phyloP scores from a whole-genome alignment of 345 rosid genomes.

The Cardamine resedifolia region DNA sequence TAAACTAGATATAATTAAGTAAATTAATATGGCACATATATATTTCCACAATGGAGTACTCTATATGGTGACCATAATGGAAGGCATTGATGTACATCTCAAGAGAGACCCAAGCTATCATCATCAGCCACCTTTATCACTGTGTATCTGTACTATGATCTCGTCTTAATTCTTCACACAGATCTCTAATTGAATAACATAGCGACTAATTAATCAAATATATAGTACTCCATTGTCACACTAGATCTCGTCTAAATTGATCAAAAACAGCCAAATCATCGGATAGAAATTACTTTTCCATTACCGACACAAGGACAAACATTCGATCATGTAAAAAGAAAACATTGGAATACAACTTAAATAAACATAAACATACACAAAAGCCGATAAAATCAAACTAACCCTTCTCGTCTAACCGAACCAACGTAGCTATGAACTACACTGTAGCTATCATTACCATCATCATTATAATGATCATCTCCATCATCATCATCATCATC shows the following conservation, averaged over 20 bases:
- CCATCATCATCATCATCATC: slow-evolving; percentile 12
- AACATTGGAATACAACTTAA: slow-evolving; percentile 53
- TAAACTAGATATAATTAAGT: background rate
- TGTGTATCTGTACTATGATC: slow-evolving; percentile 24
- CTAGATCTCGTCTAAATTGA: too few relatives aligned
- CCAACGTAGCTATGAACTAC: slow-evolving; percentile 37
- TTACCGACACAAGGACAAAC: slow-evolving; percentile 7
- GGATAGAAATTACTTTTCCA: slow-evolving; percentile 57
- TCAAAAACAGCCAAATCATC: slow-evolving; percentile 46
- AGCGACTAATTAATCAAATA: background rate
- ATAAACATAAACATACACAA: slow-evolving; percentile 31
- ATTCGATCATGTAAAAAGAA: slow-evolving; percentile 48
- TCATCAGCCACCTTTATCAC: slow-evolving; percentile 23
- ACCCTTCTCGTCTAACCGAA: slow-evolving; percentile 24
- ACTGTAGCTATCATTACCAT: slow-evolving; percentile 37
- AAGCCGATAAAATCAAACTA: slow-evolving; percentile 40
- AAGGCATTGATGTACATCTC: slow-evolving; percentile 29
- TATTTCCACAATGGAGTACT: slow-evolving; percentile 6
- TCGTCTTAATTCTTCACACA: background rate
- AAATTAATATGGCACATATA: background rate
- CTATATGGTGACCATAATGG: slow-evolving; percentile 23
- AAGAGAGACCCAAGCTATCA: slow-evolving; percentile 22
- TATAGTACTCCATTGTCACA: too few relatives aligned
- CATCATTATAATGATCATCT: slow-evolving; percentile 13
- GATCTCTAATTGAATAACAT: slow-evolving; percentile 3